Percentiles rank a stretch among this genome's conserved stretches.
phyloP scores from a whole-genome alignment of 2,329 filamentous ascomycete species.

The Xylaria sp. region DNA sequence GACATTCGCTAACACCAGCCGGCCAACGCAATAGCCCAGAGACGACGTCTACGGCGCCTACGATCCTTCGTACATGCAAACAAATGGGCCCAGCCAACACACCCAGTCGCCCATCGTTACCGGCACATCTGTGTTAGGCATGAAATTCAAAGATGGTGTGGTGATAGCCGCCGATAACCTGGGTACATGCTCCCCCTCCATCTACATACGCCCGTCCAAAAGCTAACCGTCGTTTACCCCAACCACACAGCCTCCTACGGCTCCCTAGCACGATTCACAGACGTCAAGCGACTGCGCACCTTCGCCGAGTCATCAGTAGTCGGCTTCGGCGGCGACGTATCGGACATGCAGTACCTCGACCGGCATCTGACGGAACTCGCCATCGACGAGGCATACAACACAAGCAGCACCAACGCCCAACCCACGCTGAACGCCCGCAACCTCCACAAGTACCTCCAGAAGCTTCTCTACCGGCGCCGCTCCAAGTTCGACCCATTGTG shows the following conservation, averaged over 20 bases:
- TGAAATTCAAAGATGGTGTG: constrained; percentile 97
- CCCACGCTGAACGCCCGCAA: constrained; percentile 85
- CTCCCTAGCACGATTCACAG: constrained; percentile 93
- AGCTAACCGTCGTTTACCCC: constrained; percentile 25
- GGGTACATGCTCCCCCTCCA: constrained; percentile 62
- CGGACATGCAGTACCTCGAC: constrained; percentile 99
- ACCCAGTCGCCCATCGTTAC: constrained; percentile 95
- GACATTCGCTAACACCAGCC: constrained; percentile 22
- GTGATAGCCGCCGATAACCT: constrained; percentile 98
- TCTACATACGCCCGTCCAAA: neutral
- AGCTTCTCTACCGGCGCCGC: constrained; percentile 94
- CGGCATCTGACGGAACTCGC: constrained; percentile 87
- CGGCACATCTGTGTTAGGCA: constrained; percentile 91
- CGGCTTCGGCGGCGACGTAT: constrained; percentile 96
- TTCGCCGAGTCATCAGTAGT: constrained; percentile 87
- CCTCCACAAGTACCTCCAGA: constrained; percentile 94
- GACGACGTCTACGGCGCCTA: constrained; percentile 97
- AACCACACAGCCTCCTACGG: constrained; percentile 84
- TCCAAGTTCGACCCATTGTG: constrained; percentile 97
- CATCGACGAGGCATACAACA: constrained; percentile 91
- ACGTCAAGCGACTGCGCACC: constrained; percentile 92
- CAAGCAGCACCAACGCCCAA: constrained; percentile 20
- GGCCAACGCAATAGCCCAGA: constrained; percentile 73
- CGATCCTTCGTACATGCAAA: constrained; percentile 84
- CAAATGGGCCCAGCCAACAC: constrained; percentile 77